phyloP scores from a whole-genome alignment of 495 filamentous ascomycete species.

The Cetradonia linearis region DNA sequence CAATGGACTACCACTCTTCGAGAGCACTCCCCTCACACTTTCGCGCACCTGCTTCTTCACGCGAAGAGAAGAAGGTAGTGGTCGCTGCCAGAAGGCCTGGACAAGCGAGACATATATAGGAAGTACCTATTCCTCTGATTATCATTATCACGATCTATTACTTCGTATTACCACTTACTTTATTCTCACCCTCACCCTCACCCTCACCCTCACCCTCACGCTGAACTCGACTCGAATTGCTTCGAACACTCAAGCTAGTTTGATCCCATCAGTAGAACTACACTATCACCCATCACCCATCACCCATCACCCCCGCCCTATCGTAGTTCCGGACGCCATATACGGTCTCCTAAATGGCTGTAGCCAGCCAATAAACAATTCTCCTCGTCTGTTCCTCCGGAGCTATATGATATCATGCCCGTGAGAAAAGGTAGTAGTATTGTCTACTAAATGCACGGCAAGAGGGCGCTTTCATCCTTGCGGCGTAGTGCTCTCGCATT shows the following conservation, averaged over 20 bases:
- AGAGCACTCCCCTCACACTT: neutral
- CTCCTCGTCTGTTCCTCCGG: neutral
- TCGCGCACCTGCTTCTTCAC: neutral
- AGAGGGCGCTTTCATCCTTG: neutral
- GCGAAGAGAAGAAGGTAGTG: neutral
- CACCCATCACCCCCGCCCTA: too few relatives aligned
- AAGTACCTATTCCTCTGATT: neutral
- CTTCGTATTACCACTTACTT: neutral
- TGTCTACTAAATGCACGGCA: neutral
- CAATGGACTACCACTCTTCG: too few relatives aligned
- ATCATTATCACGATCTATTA: neutral
- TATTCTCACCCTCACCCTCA: neutral
- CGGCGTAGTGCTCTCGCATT: neutral
- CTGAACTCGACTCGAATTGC: neutral
- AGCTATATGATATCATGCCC: neutral
- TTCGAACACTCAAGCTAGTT: neutral
- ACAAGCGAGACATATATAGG: neutral
- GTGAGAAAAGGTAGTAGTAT: neutral
- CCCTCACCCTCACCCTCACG: too few relatives aligned
- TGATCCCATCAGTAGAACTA: neutral
- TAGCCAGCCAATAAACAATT: neutral
- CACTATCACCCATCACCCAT: neutral
- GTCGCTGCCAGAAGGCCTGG: neutral
- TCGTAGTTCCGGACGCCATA: constrained; percentile 5
- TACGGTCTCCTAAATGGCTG: neutral